Base-by-base conservation (phyloP, 2,329 filamentous ascomycete species). In the Dactylella cylindrospora region DNA sequence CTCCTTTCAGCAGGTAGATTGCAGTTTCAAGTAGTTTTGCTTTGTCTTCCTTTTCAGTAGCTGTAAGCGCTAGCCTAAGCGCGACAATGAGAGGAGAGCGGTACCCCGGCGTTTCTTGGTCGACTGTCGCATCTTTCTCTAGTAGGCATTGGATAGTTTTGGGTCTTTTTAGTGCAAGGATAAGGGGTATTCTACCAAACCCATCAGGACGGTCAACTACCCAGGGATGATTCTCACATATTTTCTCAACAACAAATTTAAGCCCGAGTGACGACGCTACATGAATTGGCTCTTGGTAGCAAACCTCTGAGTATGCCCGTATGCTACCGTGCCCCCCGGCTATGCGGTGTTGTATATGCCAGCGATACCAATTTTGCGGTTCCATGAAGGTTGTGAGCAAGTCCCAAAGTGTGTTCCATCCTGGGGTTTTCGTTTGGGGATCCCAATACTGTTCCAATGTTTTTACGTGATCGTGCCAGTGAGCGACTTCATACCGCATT, bases 391-490 rank as follows among this genome's bases (percentile, higher is more conserved):
- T 23, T 5, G n/a, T 22, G 7, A 54, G 32, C n/a, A 54, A 32
- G 20, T n/a, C 20, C 26, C 19, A 25, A 3, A 54, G n/a, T 28
- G 25, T 5, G 19, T 3, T 13, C 50, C 50, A 54, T 15, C 22
- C 46, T 3, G 39, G 23, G 25, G 39, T 40, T 26, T 35, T n/a
- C 28, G 7, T 29, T 5, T 43, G 19, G 6, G 28, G n/a, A 29
- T 29, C 15, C 12, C 22, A 17, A 26, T 52, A 52, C 22, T 17
- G 9, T 19, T 52, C 17, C 19, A 52, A 20, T 1, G 36, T 38
- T 28, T 43, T 43, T 23, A 52, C 19, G 22, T 52, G 47, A n/a
- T 43, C 36, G 12, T 9, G 4, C 47, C 47, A 52, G 23, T 52
- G 36, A 15, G 19, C 17, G 8, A 52, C 43, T 35, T 52, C 47